phyloP scores from a whole-genome alignment of 1,284 basidiomycete species.

The Athelia sp. region DNA sequence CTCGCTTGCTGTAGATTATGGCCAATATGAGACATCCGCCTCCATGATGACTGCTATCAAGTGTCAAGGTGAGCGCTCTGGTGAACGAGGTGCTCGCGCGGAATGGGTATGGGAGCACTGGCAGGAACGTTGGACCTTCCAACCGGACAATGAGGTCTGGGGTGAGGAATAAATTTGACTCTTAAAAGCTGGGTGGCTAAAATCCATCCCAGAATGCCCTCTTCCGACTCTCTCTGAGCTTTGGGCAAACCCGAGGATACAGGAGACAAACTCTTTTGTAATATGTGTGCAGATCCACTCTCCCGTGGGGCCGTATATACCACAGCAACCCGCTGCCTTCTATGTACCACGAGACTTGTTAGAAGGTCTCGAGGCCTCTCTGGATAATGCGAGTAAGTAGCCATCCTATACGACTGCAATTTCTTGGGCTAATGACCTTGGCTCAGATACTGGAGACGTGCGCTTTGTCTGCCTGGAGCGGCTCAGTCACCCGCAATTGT shows the following conservation, averaged over 20 bases:
- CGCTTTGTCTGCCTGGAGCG: constrained; percentile 52
- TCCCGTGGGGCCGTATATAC: constrained; percentile 58
- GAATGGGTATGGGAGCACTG: constrained; percentile 71
- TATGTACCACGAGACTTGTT: constrained; percentile 60
- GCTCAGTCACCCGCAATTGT: constrained; percentile 27
- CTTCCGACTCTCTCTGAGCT: constrained; percentile 61
- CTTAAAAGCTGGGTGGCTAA: constrained; percentile 2
- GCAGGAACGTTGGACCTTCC: constrained; percentile 62
- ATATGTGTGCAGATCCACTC: constrained; percentile 69
- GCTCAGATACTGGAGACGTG: constrained; percentile 42
- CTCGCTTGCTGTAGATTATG: constrained; percentile 56
- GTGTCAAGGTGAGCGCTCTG: constrained; percentile 53
- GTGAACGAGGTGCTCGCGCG: constrained; percentile 59
- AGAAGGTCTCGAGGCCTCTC: constrained; percentile 55
- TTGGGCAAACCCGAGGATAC: constrained; percentile 53
- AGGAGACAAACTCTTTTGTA: constrained; percentile 59
- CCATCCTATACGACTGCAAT: constrained; percentile 5
- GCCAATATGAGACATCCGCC: constrained; percentile 50
- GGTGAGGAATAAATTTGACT: constrained; percentile 30
- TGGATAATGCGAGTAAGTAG: constrained; percentile 58
- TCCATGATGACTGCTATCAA: constrained; percentile 74
- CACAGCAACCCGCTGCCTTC: constrained; percentile 60
- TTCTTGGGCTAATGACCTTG: neutral
- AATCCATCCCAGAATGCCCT: constrained; percentile 44
- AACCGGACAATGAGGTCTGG: constrained; percentile 68